Conservation (phyloP, 1,284 basidiomycete genomes). For the Leccinum pallidistipes region DNA sequence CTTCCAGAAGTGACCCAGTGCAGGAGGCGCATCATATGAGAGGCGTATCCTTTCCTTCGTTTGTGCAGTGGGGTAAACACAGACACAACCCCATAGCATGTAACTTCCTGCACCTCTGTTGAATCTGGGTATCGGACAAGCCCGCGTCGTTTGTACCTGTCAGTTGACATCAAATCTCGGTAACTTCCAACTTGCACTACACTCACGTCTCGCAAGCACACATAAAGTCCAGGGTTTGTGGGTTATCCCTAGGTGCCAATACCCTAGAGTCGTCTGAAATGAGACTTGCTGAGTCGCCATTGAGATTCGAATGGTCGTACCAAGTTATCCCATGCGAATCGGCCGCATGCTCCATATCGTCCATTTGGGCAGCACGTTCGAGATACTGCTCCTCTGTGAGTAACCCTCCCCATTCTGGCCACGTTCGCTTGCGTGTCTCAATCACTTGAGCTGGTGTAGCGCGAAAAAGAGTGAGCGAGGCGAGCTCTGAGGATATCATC, state of each 20-base stretch:
- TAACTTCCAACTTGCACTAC: neutral
- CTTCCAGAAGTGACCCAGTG: slow-evolving; percentile 43
- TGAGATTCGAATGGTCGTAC: slow-evolving; percentile 18
- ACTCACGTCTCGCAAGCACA: slow-evolving; percentile 49
- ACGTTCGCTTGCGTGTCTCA: slow-evolving; percentile 37
- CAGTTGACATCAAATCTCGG: neutral
- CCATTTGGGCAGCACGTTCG: slow-evolving; percentile 35
- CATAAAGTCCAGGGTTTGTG: slow-evolving; percentile 41
- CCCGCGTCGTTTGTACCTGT: slow-evolving; percentile 32
- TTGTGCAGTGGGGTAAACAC: slow-evolving; percentile 47
- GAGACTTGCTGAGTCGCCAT: neutral
- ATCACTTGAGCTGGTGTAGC: slow-evolving; percentile 22
- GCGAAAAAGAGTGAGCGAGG: slow-evolving; percentile 22
- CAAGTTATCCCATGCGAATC: slow-evolving; percentile 40
- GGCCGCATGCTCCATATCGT: slow-evolving; percentile 37
- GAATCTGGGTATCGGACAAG: slow-evolving; percentile 20
- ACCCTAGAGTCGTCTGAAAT: slow-evolving; percentile 36
- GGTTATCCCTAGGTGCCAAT: slow-evolving; percentile 40
- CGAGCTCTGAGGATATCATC: slow-evolving; percentile 14
- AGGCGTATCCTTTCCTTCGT: slow-evolving; percentile 46
- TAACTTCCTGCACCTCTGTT: slow-evolving; percentile 23
- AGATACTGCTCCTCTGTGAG: slow-evolving; percentile 39
- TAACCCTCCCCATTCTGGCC: slow-evolving; percentile 36
- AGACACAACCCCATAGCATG: slow-evolving; percentile 42
- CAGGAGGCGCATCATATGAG: slow-evolving; percentile 52